Base-by-base conservation (phyloP, 306 rosid genomes). In the Biancaea sappan region DNA sequence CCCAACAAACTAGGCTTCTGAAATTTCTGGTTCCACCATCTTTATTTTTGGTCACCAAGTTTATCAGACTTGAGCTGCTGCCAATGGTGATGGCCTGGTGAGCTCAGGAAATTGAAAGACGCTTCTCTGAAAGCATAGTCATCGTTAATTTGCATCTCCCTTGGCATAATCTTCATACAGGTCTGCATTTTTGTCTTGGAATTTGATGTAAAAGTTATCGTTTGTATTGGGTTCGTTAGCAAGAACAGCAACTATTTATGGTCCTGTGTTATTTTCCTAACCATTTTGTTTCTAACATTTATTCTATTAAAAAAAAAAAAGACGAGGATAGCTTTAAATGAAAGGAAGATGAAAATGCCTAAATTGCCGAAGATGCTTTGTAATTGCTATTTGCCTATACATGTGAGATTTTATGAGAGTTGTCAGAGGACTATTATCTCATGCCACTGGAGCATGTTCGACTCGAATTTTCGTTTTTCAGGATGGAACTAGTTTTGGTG, bases 1-100 rank as follows among this genome's bases (percentile, higher is more conserved):
- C 99, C 99, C 25, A 79, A 43, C 84, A 84, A 84, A 75, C 77
- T 54, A 78, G 87, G 76, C 59, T 89, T 62, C 50, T 86, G 80
- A 83, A 54, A 28, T n/a, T 66, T 21, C 48, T 46, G 67, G 66
- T 74, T 50, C 28, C 76, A 31, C 32, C 37, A 8, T 77, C 50
- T 63, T 59, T 48, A 69, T 59, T 81, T 81, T 72, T 51, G 74
- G 64, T 56, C 66, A 62, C 71, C 54, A 5, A 61, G 41, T 71
- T 47, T 48, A 67, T 70, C 61, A 76, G 69, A 77, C 65, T 5
- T 68, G 79, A 66, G 81, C 78, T 59, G 80, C 79, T 71, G 75
- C 66, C 63, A 46, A 68, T 61, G 86, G 69, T 21, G 74, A 66
- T 69, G 48, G 72, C 78, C 64, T 76, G 67, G 37, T 47, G 37